These are phyloP conservation scores for Chloris gayana DNA, from an alignment of 176 grass and related monocot genomes.

Conservation along the genomic window DNA sequence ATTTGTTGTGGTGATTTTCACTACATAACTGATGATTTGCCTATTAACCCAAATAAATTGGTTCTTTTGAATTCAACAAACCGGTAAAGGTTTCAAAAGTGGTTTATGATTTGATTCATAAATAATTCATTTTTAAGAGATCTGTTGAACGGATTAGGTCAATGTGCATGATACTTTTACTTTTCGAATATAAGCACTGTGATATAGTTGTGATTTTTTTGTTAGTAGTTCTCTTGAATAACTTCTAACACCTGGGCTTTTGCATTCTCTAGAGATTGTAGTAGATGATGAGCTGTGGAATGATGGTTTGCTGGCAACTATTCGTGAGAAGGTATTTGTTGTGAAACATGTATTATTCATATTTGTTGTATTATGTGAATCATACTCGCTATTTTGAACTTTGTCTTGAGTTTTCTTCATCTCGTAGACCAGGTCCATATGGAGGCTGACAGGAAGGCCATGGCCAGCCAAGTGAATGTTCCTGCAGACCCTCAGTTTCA, in stretches of 20 bases:
- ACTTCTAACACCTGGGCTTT: not conserved
- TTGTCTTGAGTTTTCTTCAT: constrained; percentile 30
- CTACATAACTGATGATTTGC: not conserved
- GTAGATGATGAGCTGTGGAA: constrained; percentile 91
- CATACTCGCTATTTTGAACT: constrained; percentile 15
- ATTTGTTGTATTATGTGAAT: constrained; percentile 18
- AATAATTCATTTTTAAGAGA: not conserved
- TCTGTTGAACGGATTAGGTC: not conserved
- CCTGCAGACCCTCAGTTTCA: constrained; percentile 60
- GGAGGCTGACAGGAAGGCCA: constrained; percentile 86
- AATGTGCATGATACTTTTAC: not conserved
- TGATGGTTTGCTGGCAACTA: constrained; percentile 91
- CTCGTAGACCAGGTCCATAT: constrained; percentile 88
- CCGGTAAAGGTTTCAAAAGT: not conserved
- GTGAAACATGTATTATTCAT: not conserved
- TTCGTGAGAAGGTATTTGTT: constrained; percentile 83
- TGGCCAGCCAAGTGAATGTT: constrained; percentile 60
- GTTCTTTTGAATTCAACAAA: not conserved
- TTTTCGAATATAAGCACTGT: not conserved
- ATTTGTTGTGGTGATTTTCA: not conserved
- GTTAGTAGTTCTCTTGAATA: not conserved
- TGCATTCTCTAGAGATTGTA: constrained; percentile 64
- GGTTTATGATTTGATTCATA: not conserved
- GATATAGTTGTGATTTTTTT: not conserved
- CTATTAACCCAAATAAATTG: not conserved